Evolutionary conservation across 1,139 yeast genomes (phyloP).

Genomic region (Suhomyces terraborum): DNA sequence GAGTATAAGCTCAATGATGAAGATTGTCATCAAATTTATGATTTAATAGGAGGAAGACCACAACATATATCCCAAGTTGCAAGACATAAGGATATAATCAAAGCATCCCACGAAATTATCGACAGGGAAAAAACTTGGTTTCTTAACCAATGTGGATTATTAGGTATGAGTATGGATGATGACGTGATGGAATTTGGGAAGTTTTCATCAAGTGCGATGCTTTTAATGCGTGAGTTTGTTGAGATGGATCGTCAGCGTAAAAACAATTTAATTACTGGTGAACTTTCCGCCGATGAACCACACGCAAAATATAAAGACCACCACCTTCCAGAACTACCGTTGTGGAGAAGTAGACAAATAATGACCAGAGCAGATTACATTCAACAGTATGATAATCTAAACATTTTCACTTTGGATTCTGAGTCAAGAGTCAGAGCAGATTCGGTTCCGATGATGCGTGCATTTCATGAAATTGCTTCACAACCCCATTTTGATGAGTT

Average conservation of each 20-base stretch:
- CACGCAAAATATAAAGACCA: slow-evolving; percentile 40
- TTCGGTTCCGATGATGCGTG: slow-evolving; percentile 87
- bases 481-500: slow-evolving; percentile 72
- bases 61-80: slow-evolving; percentile 81
- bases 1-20: slow-evolving; percentile 25
- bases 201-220: slow-evolving; percentile 76
- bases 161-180: slow-evolving; percentile 82
- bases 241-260: slow-evolving; percentile 56
- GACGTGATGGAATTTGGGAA: slow-evolving; percentile 88
- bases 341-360: slow-evolving; percentile 82
- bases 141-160: slow-evolving; percentile 74
- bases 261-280: slow-evolving; percentile 31
- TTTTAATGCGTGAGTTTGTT: slow-evolving; percentile 70
- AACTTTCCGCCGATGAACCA: neutral
- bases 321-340: slow-evolving; percentile 68
- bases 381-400: slow-evolving; percentile 70
- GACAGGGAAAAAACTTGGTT: slow-evolving; percentile 87
- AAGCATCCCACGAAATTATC: slow-evolving; percentile 69
- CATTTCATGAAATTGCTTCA: slow-evolving; percentile 74
- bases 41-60: slow-evolving; percentile 80
- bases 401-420: slow-evolving; percentile 78
- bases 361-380: slow-evolving; percentile 87
- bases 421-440: slow-evolving; percentile 77
- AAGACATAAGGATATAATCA: slow-evolving; percentile 58
- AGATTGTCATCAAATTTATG: slow-evolving; percentile 58